These are phyloP conservation scores for Picea abies DNA, from an alignment of 83 land plant species.

Conservation along the genomic window DNA sequence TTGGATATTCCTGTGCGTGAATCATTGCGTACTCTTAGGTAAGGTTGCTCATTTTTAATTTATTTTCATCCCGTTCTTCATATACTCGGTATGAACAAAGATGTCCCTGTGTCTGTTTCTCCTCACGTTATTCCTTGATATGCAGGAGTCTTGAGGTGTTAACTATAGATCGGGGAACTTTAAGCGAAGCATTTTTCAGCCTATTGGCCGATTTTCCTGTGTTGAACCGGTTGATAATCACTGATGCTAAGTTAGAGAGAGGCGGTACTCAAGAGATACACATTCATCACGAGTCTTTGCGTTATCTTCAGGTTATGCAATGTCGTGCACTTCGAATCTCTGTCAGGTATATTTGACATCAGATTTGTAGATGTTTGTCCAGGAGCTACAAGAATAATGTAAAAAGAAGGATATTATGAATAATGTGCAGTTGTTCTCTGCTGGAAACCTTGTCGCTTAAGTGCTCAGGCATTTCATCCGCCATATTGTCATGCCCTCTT, in stretches of 20 bases:
- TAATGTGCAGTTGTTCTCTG: constrained; percentile 40
- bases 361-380: background rate
- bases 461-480: constrained; percentile 47
- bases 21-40: constrained; percentile 76
- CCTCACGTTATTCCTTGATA: constrained; percentile 6
- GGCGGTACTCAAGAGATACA: constrained; percentile 70
- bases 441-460: constrained; percentile 38
- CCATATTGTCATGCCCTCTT: constrained; percentile 39
- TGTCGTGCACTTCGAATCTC: constrained; percentile 84
- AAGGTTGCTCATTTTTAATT: background rate
- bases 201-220: constrained; percentile 39
- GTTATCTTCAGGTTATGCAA: constrained; percentile 56
- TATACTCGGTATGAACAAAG: background rate
- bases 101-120: background rate
- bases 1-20: constrained; percentile 64
- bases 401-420: background rate
- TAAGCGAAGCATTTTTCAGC: constrained; percentile 60
- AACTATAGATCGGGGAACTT: constrained; percentile 52
- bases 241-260: constrained; percentile 48
- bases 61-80: background rate
- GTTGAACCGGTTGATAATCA: constrained; percentile 43
- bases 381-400: background rate
- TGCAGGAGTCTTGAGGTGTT: constrained; percentile 68
- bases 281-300: constrained; percentile 65
- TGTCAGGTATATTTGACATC: constrained; percentile 53